Conservation (phyloP, 1,284 basidiomycete genomes). For the Moesziomyces parantarcticus region DNA sequence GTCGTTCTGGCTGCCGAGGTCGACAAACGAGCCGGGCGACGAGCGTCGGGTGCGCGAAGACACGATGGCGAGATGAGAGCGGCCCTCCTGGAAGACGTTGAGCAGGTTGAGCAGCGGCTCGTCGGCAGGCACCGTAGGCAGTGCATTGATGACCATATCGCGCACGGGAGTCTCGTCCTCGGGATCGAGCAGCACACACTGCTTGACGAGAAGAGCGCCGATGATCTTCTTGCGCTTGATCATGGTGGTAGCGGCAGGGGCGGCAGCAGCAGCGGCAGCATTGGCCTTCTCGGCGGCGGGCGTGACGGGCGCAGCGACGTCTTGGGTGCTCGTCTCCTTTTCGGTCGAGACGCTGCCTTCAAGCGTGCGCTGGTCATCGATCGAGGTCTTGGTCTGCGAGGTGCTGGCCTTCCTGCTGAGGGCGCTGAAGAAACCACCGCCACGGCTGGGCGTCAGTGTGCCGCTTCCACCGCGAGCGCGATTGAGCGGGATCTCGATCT, state of each 20-base stretch:
- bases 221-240: constrained; percentile 76
- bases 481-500: constrained; percentile 69
- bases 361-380: constrained; percentile 39
- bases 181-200: constrained; percentile 87
- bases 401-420: constrained; percentile 67
- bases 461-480: constrained; percentile 39
- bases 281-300: constrained; percentile 7
- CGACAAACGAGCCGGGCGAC: constrained; percentile 61
- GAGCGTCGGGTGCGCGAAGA: constrained; percentile 65
- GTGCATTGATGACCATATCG: constrained; percentile 74
- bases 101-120: constrained; percentile 86
- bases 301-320: constrained; percentile 70
- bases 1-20: constrained; percentile 46
- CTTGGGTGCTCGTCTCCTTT: constrained; percentile 51
- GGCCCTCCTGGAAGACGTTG: constrained; percentile 89
- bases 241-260: constrained; percentile 10
- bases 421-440: constrained; percentile 36
- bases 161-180: constrained; percentile 71
- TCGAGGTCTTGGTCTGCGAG: constrained; percentile 19
- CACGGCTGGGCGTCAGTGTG: constrained; percentile 33
- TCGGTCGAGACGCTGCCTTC: constrained; percentile 32
- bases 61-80: constrained; percentile 91
- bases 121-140: constrained; percentile 85
- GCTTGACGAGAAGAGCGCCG: constrained; percentile 83
- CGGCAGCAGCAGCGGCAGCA: constrained; percentile 1